phyloP scores from a whole-genome alignment of 2,329 filamentous ascomycete species.

The Neoscytalidium dimidiatum region DNA sequence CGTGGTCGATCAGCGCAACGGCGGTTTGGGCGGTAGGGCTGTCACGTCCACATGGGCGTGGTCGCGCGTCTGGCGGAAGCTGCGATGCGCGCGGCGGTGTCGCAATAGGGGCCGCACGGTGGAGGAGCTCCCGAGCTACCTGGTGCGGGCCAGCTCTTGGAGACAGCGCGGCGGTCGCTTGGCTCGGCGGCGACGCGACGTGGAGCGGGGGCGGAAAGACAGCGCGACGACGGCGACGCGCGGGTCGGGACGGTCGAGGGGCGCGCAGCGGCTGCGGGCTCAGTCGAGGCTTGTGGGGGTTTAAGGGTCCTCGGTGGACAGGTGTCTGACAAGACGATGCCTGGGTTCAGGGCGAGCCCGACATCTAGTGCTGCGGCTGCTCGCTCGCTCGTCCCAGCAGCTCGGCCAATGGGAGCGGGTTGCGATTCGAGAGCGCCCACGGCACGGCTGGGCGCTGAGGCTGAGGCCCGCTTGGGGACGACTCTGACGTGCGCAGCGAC shows the following conservation, averaged over 20 bases:
- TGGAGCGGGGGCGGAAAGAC: background rate
- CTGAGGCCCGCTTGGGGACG: slow-evolving; percentile 1
- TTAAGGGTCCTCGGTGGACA: background rate
- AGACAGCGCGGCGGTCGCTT: background rate
- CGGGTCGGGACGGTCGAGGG: background rate
- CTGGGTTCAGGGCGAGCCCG: slow-evolving; percentile 7
- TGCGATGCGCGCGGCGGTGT: background rate
- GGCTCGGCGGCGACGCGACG: background rate
- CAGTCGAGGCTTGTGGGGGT: background rate
- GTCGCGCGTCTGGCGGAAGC: background rate
- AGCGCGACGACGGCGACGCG: background rate
- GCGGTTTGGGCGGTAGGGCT: background rate
- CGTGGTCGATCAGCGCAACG: slow-evolving; percentile 13
- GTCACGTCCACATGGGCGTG: background rate
- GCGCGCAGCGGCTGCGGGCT: background rate
- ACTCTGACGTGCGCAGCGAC: slow-evolving; percentile 5
- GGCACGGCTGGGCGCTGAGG: slow-evolving; percentile 11
- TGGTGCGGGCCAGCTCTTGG: slow-evolving; percentile 3
- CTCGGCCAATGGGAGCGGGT: slow-evolving; percentile 1
- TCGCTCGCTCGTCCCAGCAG: background rate
- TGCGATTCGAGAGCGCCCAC: background rate
- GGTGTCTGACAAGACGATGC: slow-evolving; percentile 13
- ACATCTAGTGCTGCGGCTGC: slow-evolving; percentile 2
- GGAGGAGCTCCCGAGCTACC: slow-evolving; percentile 14
- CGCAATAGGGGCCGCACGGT: slow-evolving; percentile 16